These are phyloP conservation scores for Aspergillus hiratsukae DNA, from an alignment of 2,329 filamentous ascomycete genomes.

Conservation along the genomic window DNA sequence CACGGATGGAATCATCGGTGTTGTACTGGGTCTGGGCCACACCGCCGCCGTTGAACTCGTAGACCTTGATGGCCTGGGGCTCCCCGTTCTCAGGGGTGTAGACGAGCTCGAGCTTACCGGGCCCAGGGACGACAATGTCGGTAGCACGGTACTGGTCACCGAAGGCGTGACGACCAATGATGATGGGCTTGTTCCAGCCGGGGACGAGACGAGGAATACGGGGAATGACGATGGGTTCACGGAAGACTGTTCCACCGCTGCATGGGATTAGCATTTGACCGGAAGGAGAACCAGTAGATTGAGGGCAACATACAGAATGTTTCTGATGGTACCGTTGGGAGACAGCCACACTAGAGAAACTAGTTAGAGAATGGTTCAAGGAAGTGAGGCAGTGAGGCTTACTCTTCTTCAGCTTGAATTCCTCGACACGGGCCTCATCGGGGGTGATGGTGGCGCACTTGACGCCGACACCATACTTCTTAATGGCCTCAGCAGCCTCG, in stretches of 20 bases:
- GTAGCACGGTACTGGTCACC: conserved; percentile 98
- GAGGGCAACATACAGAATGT: conserved; percentile 50
- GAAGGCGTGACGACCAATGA: conserved; percentile 97
- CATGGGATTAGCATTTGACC: conserved; percentile 16
- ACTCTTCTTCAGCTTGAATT: conserved; percentile 99
- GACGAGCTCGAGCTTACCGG: conserved; percentile 89
- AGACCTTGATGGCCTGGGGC: conserved; percentile 84
- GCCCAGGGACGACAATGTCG: conserved; percentile 76
- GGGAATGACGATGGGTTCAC: conserved; percentile 95
- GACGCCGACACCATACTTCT: conserved; percentile 97
- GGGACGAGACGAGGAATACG: conserved; percentile 88
- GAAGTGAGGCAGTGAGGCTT: conserved; percentile 34
- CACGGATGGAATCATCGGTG: conserved; percentile 89
- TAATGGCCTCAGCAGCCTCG: conserved; percentile 93
- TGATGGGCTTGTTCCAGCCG: conserved; percentile 98
- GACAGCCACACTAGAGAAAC: conserved; percentile 79
- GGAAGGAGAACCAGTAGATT: neutral
- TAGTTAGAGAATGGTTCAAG: conserved; percentile 9
- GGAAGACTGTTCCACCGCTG: conserved; percentile 91
- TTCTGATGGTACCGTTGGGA: conserved; percentile 82
- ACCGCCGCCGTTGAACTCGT: conserved; percentile 78
- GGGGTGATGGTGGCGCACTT: conserved; percentile 99
- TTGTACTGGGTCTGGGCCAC: conserved; percentile 97
- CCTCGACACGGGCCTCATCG: conserved; percentile 91
- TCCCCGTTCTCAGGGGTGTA: conserved; percentile 78